Percentiles rank a stretch among this genome's conserved stretches.
Conservation (phyloP, 257 asterid species). For the Verbascum thapsus region DNA sequence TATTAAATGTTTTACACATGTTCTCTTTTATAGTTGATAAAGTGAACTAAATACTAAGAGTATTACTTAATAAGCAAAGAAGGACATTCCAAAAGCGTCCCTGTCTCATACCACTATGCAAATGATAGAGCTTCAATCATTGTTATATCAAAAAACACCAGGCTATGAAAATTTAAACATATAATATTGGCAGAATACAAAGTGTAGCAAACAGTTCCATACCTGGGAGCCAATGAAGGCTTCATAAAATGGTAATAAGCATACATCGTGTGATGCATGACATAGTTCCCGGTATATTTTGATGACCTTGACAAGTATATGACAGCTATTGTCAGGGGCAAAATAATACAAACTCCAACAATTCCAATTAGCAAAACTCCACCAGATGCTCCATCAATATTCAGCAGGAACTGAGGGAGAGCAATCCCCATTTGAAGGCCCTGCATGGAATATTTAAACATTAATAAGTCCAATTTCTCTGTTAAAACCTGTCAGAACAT, state of each 20-base stretch:
- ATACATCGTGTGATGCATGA: slow-evolving; percentile 90
- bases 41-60: slow-evolving; percentile 1
- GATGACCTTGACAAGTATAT: slow-evolving; percentile 91
- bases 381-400: slow-evolving; percentile 93
- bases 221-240: slow-evolving; percentile 99
- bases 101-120: slow-evolving; percentile 14
- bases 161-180: slow-evolving; percentile 18
- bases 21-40: no score
- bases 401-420: slow-evolving; percentile 88
- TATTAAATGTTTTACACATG: no score
- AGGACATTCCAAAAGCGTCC: slow-evolving; percentile 5
- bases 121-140: slow-evolving; percentile 11
- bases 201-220: slow-evolving; percentile 25
- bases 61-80: slow-evolving; percentile 4
- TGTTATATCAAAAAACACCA: slow-evolving; percentile 21
- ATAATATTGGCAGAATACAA: slow-evolving; percentile 10
- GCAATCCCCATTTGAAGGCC: slow-evolving; percentile 99
- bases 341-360: slow-evolving; percentile 92
- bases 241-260: slow-evolving; percentile 94
- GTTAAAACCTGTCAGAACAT: slow-evolving; percentile 23
- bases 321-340: slow-evolving; percentile 88
- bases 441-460: slow-evolving; percentile 39
- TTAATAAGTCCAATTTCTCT: slow-evolving; percentile 27
- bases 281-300: slow-evolving; percentile 96
- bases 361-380: slow-evolving; percentile 93